Percentiles rank a stretch among this genome's conserved stretches.
These are phyloP conservation scores for Brasilioporus rufonigricans DNA, from an alignment of 768 basidiomycete species.

Conservation along the genomic window DNA sequence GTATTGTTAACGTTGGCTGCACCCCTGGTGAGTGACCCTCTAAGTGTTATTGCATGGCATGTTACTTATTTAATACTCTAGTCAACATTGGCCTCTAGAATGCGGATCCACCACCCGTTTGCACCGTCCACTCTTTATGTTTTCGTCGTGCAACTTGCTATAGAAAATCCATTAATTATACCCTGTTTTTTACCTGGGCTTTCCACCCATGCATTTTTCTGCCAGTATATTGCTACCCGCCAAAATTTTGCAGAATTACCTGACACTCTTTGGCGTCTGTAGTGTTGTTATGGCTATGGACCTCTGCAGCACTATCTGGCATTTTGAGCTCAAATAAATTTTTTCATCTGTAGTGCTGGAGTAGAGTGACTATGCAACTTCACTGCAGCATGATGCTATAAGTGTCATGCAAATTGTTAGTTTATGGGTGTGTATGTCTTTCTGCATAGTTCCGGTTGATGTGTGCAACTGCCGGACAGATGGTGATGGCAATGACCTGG, in stretches of 20 bases:
- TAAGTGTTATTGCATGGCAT: neutral
- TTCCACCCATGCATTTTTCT: neutral
- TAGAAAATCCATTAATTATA: slow-evolving; percentile 11
- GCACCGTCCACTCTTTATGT: slow-evolving; percentile 20
- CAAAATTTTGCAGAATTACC: neutral
- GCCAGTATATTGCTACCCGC: neutral
- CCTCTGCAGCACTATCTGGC: neutral
- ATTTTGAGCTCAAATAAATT: neutral
- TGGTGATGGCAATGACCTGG: too few species aligned
- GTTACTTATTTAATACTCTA: slow-evolving; percentile 9
- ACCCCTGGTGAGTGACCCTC: slow-evolving; percentile 29
- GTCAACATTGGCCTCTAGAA: slow-evolving; percentile 21
- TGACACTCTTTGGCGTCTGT: neutral
- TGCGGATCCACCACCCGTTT: neutral
- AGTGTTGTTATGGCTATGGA: neutral
- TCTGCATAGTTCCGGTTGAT: too few species aligned
- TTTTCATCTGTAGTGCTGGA: neutral
- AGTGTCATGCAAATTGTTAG: too few species aligned
- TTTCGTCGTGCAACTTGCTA: neutral
- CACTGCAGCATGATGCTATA: too few species aligned
- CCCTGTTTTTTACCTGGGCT: neutral
- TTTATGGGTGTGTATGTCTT: too few species aligned
- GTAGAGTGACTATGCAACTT: too few species aligned
- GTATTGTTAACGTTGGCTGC: slow-evolving; percentile 41
- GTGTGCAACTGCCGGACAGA: too few species aligned